Conservation (phyloP, 78 protist species). For the Mantamonas sphyraenae region DNA sequence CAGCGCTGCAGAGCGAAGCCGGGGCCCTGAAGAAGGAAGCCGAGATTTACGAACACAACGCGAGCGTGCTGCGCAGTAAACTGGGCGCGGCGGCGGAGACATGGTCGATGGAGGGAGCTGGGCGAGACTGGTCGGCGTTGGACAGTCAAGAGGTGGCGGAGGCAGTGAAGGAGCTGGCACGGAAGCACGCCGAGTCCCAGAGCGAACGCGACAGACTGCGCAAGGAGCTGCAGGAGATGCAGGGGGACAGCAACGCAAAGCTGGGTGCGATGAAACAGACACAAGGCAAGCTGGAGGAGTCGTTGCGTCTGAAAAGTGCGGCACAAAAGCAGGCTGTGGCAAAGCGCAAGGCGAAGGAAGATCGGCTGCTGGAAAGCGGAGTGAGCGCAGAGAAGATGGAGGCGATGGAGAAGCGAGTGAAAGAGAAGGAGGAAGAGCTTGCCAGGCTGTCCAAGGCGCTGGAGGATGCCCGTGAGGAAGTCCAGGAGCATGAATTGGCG, state of each 20-base stretch:
- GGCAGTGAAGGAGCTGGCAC: not conserved
- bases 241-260: not conserved
- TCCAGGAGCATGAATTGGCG: too few relatives aligned
- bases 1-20: not conserved
- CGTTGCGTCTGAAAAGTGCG: too few relatives aligned
- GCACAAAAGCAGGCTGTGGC: too few relatives aligned
- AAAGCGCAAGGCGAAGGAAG: too few relatives aligned
- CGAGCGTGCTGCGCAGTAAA: not conserved
- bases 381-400: too few relatives aligned
- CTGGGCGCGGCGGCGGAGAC: not conserved
- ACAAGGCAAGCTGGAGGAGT: too few relatives aligned
- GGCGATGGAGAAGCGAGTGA: too few relatives aligned
- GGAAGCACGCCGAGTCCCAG: not conserved
- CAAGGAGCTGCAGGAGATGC: not conserved
- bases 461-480: too few relatives aligned
- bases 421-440: too few relatives aligned
- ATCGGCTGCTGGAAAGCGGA: not conserved
- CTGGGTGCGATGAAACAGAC: too few relatives aligned
- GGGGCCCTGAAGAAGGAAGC: not conserved
- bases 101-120: not conserved
- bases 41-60: not conserved
- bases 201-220: not conserved
- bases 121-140: too few relatives aligned
- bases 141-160: not conserved
- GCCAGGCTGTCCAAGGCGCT: too few relatives aligned